Conservation (phyloP, 139 green algal genomes). For the Chlamydomonas incerta region DNA sequence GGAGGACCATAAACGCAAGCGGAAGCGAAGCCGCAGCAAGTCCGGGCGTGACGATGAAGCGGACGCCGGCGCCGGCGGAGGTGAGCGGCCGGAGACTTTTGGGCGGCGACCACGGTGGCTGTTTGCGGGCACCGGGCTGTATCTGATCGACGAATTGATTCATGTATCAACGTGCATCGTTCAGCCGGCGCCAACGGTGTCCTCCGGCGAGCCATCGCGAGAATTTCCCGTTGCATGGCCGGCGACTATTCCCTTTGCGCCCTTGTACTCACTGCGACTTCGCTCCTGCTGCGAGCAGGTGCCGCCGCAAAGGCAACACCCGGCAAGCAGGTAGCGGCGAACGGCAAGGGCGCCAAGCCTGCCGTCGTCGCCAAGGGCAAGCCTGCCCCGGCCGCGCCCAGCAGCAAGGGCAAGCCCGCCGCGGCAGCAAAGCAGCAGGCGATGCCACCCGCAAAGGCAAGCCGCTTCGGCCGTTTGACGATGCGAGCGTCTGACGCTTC, state of each 20-base stretch:
- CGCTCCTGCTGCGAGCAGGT: not conserved
- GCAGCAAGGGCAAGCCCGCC: not conserved
- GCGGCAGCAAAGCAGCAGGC: not conserved
- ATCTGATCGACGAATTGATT: too few species aligned
- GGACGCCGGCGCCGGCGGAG: constrained; percentile 5
- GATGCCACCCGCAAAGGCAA: constrained; percentile 1
- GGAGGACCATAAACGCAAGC: constrained; percentile 28
- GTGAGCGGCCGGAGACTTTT: not conserved
- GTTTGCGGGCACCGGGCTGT: too few species aligned
- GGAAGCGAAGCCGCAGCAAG: constrained; percentile 44
- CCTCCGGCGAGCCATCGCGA: too few species aligned
- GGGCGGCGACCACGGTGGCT: too few species aligned
- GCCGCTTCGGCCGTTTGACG: too few species aligned
- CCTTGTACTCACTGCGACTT: too few species aligned
- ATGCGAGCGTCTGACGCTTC: too few species aligned
- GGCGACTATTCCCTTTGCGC: too few species aligned
- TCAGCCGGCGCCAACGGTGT: too few species aligned
- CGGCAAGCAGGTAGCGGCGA: not conserved
- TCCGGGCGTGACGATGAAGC: not conserved
- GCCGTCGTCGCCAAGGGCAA: not conserved
- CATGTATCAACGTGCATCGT: too few species aligned
- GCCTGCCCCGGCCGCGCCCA: not conserved
- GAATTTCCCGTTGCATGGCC: too few species aligned
- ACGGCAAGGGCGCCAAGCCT: not conserved
- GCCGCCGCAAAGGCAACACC: not conserved